Evolutionary conservation across 1,139 yeast species (phyloP), one percentile per base, ranked within the genome.

Genomic region (Yamadazyma dendronema): DNA sequence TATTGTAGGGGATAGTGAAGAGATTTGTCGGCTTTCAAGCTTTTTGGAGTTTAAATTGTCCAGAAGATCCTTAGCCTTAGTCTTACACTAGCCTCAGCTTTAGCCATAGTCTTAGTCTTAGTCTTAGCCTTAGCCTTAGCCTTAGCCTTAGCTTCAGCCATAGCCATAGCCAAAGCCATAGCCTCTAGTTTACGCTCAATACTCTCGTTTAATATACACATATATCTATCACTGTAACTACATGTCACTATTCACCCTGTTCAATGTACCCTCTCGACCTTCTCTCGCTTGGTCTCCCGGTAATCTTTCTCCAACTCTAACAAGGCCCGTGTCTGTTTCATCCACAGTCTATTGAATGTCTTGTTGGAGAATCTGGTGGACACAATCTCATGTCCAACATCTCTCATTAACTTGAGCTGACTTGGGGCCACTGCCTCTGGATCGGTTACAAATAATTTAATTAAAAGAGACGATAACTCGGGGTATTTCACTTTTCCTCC

Each of bases 301-400:
- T 62, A 61, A 9, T 41, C 36, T n/a, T 46, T 49, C 45, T 80
- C 81, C 41, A 73, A 51, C 11, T 45, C 44, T 27, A 60, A 64
- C 25, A 74, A 53, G 31, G 65, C 61, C 3, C 59, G 51, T 39
- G 80, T 47, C 32, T 74, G 61, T 19, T 63, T 52, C 29, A 65
- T 61, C 96, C 97, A 89, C 23, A 67, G 62, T 4, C 50, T 50
- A 23, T 72, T 74, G 53, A 90, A 90, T 6, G 63, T 69, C n/a
- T 61, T 64, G 51, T 84, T 86, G 1, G 92, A 81, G 53, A 90
- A 90, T 53, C 79, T 78, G 32, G 72, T 69, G 29, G 71, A 56
- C 4, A 82, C 81, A 41, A 77, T 62, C 24, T 62, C 57, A 17
- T 59, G 54, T 3, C 83, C 92, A 31, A 78, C 64, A n/a, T 52